Conservation (phyloP, 1,284 basidiomycete species). For the Pterulicium gracile region DNA sequence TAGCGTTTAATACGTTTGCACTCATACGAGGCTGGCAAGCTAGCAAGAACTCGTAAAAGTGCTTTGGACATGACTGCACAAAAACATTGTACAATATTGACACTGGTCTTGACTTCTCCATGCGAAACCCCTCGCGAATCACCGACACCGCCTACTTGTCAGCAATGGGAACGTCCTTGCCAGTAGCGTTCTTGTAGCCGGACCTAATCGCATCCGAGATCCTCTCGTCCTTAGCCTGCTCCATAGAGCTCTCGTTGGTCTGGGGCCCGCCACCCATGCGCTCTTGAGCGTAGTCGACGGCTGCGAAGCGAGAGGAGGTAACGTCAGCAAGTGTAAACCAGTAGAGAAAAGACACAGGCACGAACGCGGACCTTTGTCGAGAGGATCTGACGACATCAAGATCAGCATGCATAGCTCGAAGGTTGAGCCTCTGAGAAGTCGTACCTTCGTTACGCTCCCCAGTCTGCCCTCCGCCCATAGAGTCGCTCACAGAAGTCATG, state of each 20-base stretch:
- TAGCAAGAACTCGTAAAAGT: too few species aligned
- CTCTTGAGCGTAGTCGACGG: background rate
- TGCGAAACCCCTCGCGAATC: too few species aligned
- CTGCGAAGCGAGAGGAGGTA: too few species aligned
- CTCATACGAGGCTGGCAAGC: too few species aligned
- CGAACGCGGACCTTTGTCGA: conserved; percentile 17
- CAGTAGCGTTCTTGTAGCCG: background rate
- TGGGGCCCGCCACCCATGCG: background rate
- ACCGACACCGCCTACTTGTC: background rate
- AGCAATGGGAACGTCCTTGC: background rate
- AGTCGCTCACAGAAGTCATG: conserved; percentile 11
- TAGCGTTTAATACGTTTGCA: too few species aligned
- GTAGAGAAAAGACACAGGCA: background rate
- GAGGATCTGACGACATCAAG: conserved; percentile 9
- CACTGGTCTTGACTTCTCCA: too few species aligned
- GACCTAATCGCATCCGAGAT: background rate
- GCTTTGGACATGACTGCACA: too few species aligned
- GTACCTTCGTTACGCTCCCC: conserved; percentile 13
- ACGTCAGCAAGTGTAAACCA: background rate
- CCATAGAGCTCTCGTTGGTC: background rate
- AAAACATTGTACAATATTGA: too few species aligned
- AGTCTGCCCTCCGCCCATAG: conserved; percentile 10
- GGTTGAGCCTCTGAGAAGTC: background rate
- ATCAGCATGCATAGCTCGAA: background rate
- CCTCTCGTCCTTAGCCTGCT: background rate